A percentile compares a stretch with the other conserved stretches of the same genome.
phyloP scores from a whole-genome alignment of 805 yeast species.

The Starmerella powellii region DNA sequence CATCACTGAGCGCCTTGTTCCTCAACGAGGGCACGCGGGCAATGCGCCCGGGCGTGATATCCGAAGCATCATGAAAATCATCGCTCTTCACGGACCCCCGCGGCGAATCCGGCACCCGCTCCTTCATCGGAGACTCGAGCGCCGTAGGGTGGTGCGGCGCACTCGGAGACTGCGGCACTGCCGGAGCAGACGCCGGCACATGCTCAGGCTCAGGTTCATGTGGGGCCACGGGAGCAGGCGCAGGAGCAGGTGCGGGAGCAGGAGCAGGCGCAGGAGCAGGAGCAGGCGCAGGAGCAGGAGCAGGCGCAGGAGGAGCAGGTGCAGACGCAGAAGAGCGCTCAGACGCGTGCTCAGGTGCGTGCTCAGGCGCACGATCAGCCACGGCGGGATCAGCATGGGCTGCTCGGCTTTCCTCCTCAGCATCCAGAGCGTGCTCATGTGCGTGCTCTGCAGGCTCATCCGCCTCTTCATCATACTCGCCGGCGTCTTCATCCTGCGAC shows the following conservation, averaged over 20 bases:
- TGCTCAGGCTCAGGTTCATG: no score
- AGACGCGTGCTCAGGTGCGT: constrained; percentile 13
- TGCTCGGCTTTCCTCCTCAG: constrained; percentile 8
- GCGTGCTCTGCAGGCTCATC: not conserved
- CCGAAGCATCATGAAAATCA: no score
- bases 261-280: constrained; percentile 15
- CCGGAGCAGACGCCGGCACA: constrained; percentile 16
- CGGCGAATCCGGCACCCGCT: no score
- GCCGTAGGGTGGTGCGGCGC: constrained; percentile 10
- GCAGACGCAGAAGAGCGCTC: no score
- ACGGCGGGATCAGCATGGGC: constrained; percentile 5
- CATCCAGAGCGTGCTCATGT: not conserved
- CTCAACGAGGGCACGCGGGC: no score
- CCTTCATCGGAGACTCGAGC: constrained; percentile 5
- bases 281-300: no score
- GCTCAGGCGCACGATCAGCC: constrained; percentile 5
- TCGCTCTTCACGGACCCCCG: no score
- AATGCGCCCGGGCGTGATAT: no score
- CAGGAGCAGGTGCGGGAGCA: constrained; percentile 8
- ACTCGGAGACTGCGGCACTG: constrained; percentile 16
- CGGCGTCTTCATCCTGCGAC: not conserved
- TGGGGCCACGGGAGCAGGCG: constrained; percentile 16
- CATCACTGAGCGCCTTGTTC: no score
- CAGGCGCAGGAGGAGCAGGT: constrained; percentile 15
- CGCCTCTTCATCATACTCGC: no score